Evolutionary conservation across 306 rosid species (phyloP), one percentile per base, ranked within the genome.

Genomic region (Dryas alaskensis): DNA sequence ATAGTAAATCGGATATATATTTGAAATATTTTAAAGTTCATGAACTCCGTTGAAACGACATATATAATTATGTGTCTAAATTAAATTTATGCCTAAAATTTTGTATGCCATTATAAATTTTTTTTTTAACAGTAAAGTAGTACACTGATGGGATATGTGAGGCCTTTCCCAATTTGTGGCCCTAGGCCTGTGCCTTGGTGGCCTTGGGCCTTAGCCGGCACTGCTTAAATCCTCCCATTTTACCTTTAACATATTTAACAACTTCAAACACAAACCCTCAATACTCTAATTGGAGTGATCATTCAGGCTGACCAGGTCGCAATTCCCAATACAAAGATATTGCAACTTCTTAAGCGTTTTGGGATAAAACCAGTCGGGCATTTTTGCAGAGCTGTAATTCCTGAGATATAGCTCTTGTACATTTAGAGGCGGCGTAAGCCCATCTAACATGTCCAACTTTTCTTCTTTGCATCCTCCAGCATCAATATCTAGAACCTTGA

Each of bases 341-440:
- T 47, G 61, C 69, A 76, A 46, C 58, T 13, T 2, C 1, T 10
- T 2, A 48, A 76, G 80, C 45, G 0, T 0, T 0, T 7, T 0
- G 1, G 80, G 80, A 52, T 42, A 7, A 43, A 76, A 17, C 80
- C 80, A 76, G n/a, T 4, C 14, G 7, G 80, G 80, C n/a, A 76
- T 10, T 10, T 16, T 69, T 3, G 19, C 16, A 10, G 12, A 0
- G 7, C 4, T 44, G 63, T 76, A 76, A 47, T 69, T 39, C 8
- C 45, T 49, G 31, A 76, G 45, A 60, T 59, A 49, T 39, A 76
- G 48, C 69, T 76, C 80, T 40, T 22, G 52, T n/a, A 76, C 37
- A 16, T 4, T 10, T 51, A 47, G 43, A n/a, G 80, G 80, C 49
- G 63, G 75, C 3, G 5, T 6, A 8, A 76, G 53, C 13, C 11